Evolutionary conservation across 2,329 filamentous ascomycete species (phyloP).

Genomic region (Boeremia lycopersici): DNA sequence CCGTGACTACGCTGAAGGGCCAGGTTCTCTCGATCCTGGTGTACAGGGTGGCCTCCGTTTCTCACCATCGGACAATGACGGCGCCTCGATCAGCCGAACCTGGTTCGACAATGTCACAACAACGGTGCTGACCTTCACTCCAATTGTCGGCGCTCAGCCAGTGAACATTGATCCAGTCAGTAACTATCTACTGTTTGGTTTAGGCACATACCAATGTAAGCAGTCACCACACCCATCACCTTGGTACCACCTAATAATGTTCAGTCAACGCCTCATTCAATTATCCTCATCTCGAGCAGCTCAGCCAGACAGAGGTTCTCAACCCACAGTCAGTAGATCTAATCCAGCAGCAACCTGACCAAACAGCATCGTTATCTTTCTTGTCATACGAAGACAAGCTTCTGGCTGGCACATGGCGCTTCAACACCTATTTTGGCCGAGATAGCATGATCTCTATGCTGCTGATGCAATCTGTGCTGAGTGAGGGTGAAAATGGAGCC

Average conservation of each 20-base stretch:
- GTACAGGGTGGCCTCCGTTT: slow-evolving; percentile 63
- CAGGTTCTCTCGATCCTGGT: slow-evolving; percentile 54
- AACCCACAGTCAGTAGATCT: slow-evolving; percentile 55
- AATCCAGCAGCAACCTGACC: slow-evolving; percentile 53
- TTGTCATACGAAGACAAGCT: slow-evolving; percentile 68
- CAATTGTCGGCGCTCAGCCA: slow-evolving; percentile 27
- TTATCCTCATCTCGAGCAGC: slow-evolving; percentile 65
- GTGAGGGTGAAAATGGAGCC: slow-evolving; percentile 59
- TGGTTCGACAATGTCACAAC: slow-evolving; percentile 69
- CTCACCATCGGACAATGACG: slow-evolving; percentile 48
- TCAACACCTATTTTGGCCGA: slow-evolving; percentile 70
- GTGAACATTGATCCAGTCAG: slow-evolving; percentile 44
- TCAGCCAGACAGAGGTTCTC: slow-evolving; percentile 58
- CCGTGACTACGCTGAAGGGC: slow-evolving; percentile 66
- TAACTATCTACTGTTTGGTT: slow-evolving; percentile 51
- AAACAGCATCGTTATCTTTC: slow-evolving; percentile 64
- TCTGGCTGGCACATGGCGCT: slow-evolving; percentile 68
- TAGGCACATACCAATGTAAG: slow-evolving; percentile 59
- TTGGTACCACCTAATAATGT: not conserved
- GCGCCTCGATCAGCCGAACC: slow-evolving; percentile 57
- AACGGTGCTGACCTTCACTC: slow-evolving; percentile 57
- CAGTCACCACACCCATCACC: no score
- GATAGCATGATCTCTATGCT: slow-evolving; percentile 68
- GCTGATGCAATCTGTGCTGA: slow-evolving; percentile 64
- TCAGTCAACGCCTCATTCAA: slow-evolving; percentile 62